Evolutionary conservation across 2,329 filamentous ascomycete genomes (phyloP).

Genomic region (Neofusicoccum laricinum): DNA sequence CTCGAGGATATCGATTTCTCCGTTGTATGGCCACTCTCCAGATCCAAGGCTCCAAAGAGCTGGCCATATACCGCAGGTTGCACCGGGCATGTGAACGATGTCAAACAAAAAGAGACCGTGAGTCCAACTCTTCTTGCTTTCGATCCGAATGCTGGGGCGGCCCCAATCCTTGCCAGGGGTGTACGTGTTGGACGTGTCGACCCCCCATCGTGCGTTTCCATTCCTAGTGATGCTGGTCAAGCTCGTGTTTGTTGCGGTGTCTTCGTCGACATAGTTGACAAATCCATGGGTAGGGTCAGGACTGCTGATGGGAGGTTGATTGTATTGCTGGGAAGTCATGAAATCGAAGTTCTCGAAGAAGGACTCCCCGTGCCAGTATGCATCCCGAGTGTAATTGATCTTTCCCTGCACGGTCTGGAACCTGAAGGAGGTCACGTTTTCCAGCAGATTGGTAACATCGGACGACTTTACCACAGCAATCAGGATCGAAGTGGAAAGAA

Average conservation of each 20-base stretch:
- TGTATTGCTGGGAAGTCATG: constrained; percentile 24
- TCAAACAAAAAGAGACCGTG: constrained; percentile 40
- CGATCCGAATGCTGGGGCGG: constrained; percentile 33
- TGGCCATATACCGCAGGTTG: constrained; percentile 36
- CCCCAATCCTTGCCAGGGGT: constrained; percentile 35
- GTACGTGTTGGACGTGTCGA: constrained; percentile 35
- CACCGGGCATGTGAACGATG: constrained; percentile 35
- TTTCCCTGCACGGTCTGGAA: too few relatives aligned
- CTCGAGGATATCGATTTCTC: constrained; percentile 26
- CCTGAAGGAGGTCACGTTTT: too few relatives aligned
- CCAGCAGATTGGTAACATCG: too few relatives aligned
- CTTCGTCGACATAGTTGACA: constrained; percentile 43
- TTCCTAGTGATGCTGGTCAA: constrained; percentile 24
- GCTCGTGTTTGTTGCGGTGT: constrained; percentile 32
- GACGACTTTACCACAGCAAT: too few relatives aligned
- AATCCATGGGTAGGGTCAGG: constrained; percentile 32
- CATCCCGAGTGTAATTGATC: too few relatives aligned
- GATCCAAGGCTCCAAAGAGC: constrained; percentile 38
- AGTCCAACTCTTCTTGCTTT: constrained; percentile 36
- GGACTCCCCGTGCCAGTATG: too few relatives aligned
- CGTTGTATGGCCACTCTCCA: constrained; percentile 22
- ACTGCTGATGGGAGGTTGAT: background rate
- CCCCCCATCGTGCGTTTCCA: constrained; percentile 26
- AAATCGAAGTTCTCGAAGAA: constrained; percentile 31
- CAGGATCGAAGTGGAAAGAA: too few relatives aligned